Conservation (phyloP, 257 asterid genomes). For the Nicotiana noctiflora region DNA sequence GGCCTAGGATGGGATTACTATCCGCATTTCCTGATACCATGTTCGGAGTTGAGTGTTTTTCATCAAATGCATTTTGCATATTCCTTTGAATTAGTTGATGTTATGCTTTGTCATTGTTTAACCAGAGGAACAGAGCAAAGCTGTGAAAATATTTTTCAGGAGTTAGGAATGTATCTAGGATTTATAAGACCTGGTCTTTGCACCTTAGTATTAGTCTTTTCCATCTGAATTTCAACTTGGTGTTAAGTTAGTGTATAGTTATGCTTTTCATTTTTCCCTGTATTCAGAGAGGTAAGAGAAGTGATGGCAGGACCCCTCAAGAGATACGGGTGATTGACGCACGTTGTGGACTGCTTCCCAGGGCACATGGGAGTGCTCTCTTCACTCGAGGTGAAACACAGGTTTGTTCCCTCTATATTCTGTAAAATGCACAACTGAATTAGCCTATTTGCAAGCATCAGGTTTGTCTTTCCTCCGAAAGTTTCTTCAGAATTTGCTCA, state of each 20-base stretch:
- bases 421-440: not conserved
- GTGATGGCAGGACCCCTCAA: constrained; percentile 79
- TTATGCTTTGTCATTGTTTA: not conserved
- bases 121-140: not conserved
- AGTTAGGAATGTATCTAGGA: not conserved
- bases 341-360: constrained; percentile 83
- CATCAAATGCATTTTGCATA: not conserved
- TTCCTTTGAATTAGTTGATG: not conserved
- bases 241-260: not conserved
- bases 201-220: not conserved
- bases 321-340: constrained; percentile 74
- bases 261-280: not conserved
- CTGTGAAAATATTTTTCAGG: not conserved
- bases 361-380: constrained; percentile 99
- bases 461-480: not conserved
- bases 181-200: not conserved
- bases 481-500: not conserved
- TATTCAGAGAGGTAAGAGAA: constrained; percentile 78
- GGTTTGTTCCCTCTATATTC: constrained; percentile 26
- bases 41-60: not conserved
- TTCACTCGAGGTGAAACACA: constrained; percentile 99
- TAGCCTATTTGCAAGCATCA: not conserved
- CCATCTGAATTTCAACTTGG: not conserved
- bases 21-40: not conserved
- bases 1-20: no score